Percentiles rank a stretch among this genome's conserved stretches.
These are phyloP conservation scores for Hanseniaspora uvarum DNA, from an alignment of 1,139 yeast genomes.

Conservation along the genomic window DNA sequence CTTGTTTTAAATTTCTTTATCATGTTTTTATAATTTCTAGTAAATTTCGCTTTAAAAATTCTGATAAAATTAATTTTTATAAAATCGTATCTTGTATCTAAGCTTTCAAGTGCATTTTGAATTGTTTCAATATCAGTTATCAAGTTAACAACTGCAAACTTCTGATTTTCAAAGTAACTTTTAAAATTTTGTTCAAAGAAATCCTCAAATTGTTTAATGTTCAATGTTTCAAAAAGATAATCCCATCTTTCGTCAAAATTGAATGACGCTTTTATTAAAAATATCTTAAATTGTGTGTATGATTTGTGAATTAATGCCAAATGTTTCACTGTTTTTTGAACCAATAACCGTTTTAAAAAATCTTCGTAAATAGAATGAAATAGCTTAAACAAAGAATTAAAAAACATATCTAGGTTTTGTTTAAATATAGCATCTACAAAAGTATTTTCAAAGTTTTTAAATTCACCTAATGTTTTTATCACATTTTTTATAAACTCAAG, in stretches of 20 bases:
- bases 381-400: neutral
- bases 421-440: neutral
- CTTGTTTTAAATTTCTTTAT: neutral
- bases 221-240: neutral
- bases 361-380: neutral
- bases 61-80: neutral
- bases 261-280: neutral
- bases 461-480: neutral
- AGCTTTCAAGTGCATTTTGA: neutral
- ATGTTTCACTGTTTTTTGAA: neutral
- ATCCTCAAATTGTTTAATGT: neutral
- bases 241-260: neutral
- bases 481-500: neutral
- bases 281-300: neutral
- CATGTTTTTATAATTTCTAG: neutral
- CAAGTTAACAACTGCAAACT: neutral
- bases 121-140: neutral
- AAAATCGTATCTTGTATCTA: neutral
- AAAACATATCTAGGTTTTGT: neutral
- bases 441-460: neutral
- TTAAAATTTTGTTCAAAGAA: neutral
- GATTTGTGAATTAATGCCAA: neutral
- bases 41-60: neutral
- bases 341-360: neutral
- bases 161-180: neutral